phyloP scores from a whole-genome alignment of 441 rosid species.

The California macrophylla region DNA sequence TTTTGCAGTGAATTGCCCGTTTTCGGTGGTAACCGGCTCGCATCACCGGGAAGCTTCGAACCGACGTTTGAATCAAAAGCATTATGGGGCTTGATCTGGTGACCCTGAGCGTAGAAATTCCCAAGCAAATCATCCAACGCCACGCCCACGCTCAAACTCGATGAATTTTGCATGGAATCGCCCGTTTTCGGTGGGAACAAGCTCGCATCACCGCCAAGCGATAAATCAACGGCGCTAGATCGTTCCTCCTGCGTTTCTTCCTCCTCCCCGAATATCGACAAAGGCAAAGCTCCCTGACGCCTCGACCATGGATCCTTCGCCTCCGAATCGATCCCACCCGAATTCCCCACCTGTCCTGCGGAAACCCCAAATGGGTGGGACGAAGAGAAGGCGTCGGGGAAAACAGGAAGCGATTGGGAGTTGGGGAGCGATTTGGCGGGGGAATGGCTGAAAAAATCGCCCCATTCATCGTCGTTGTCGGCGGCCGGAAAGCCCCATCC shows the following conservation, averaged over 20 bases:
- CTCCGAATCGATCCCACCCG: constrained; percentile 27
- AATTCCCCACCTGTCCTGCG: constrained; percentile 22
- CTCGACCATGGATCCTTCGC: constrained; percentile 27
- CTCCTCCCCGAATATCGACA: constrained; percentile 59
- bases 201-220: constrained; percentile 22
- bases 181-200: constrained; percentile 20
- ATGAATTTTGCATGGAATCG: constrained; percentile 24
- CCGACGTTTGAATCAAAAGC: constrained; percentile 12
- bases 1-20: no score
- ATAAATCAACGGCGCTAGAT: constrained; percentile 27
- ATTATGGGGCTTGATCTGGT: constrained; percentile 19
- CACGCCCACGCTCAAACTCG: constrained; percentile 17
- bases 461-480: constrained; percentile 50
- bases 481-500: constrained; percentile 28
- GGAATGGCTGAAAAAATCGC: constrained; percentile 45
- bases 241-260: constrained; percentile 37
- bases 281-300: constrained; percentile 58
- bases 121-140: constrained; percentile 35
- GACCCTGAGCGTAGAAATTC: constrained; percentile 34
- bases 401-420: constrained; percentile 23
- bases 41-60: not conserved
- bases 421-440: constrained; percentile 22
- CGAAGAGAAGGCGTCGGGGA: constrained; percentile 12
- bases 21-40: no score
- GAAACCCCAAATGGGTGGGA: constrained; percentile 15